Evolutionary conservation across 805 yeast species (phyloP), one percentile per base, ranked within the genome.

Genomic region (Candida boidinii): DNA sequence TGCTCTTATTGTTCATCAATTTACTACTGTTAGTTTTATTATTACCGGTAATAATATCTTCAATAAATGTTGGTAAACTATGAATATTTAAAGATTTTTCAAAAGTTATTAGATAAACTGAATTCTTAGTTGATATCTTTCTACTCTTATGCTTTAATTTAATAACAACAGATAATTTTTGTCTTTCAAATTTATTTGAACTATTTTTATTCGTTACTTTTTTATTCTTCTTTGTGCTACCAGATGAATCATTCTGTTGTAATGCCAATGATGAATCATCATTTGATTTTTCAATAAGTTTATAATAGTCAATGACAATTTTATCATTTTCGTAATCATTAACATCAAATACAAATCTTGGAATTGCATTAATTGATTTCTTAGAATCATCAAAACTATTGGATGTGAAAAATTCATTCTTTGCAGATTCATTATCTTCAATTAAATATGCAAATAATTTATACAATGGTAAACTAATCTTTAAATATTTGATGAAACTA

Each of bases 381-480:
- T 36, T 38, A 5, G 44, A 39, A 8, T 30, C 23, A 29, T 40
- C 39, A 23, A 19, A 29, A 3, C 25, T 26, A 5, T 46, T 44
- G 2, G 29, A 22, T 7, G 43, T 39, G 28, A 38, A 30, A 20
- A 50, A 49, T 8, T 32, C 15, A 5, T 35, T 27, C 23, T 35
- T 17, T 6, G 32, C 15, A 11, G 30, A 23, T 3, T 25, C 35
- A n/a, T 36, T 41, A 18, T 44, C 46, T 4, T 32, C 8, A 2
- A 24, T 14, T 7, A 53, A 28, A 4, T 37, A 34, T 23, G 39
- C 34, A 16, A 46, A 39, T 3, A 39, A 20, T 22, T 44, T 49
- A 36, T 46, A 54, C 29, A 51, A 48, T 3, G 53, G 50, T 8
- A 56, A 38, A 4, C 60, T 55, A 20, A 54, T 23, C 35, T 49